Evolutionary conservation across 495 filamentous ascomycete genomes (phyloP).

Genomic region (Neurospora sp.): DNA sequence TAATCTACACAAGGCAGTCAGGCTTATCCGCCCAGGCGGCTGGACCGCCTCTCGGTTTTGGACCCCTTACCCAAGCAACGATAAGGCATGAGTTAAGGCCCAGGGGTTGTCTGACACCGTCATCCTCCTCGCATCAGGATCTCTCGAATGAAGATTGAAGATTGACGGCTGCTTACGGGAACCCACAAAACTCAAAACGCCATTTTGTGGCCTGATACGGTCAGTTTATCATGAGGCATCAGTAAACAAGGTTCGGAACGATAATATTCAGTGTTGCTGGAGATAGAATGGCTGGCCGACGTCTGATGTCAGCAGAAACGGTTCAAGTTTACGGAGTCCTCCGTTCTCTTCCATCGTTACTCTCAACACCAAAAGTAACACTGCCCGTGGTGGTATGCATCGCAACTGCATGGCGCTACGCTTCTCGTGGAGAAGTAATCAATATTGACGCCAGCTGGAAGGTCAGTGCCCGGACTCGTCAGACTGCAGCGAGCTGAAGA

Average conservation of each 20-base stretch:
- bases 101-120: neutral
- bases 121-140: neutral
- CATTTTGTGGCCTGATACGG: neutral
- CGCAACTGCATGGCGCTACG: neutral
- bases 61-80: neutral
- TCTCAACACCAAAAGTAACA: neutral
- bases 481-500: neutral
- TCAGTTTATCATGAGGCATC: neutral
- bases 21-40: neutral
- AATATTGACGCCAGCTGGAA: neutral
- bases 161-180: neutral
- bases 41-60: neutral
- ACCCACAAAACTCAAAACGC: neutral
- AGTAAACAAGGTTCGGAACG: neutral
- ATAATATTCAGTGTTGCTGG: neutral
- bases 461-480: neutral
- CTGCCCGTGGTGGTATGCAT: neutral
- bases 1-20: neutral
- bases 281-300: neutral
- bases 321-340: neutral
- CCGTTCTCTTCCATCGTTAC: neutral
- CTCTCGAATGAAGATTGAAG: neutral
- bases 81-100: neutral
- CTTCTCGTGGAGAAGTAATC: neutral
- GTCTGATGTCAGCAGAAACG: neutral